Evolutionary conservation across 2,329 filamentous ascomycete species (phyloP), one percentile per base, ranked within the genome.

Genomic region (Trichocomaceae sp.): DNA sequence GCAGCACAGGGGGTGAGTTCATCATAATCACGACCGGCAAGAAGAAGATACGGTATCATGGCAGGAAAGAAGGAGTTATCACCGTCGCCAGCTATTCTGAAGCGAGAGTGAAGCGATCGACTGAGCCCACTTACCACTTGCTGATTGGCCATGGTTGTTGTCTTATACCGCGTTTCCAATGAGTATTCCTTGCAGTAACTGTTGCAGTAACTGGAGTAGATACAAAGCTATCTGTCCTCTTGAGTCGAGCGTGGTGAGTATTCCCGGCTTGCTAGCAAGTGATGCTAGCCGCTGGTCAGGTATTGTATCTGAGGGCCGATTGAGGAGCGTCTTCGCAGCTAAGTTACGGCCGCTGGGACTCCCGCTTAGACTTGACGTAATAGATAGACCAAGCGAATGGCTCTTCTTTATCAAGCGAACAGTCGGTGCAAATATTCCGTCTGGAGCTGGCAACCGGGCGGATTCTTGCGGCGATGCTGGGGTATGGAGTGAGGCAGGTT

Each of bases 91-190:
- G 33, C 26, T 26, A 26, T 47, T 29, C n/a, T 17, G 19, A 20
- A 51, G 37, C 44, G 20, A 46, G 37, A 47, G 50, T 49, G 59
- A 54, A 58, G 52, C 44, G 57, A 56, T 49, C 58, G 57, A 59
- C 56, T 46, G 52, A 65, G 58, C 63, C 60, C 57, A 76, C 75
- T 75, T 65, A 77, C 75, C 70, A 77, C 74, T 63, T 72, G 69
- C 66, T 72, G 68, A 64, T 77, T 77, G 54, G 75, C 76, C 75
- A 77, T 77, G 61, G 63, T 61, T 61, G 60, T 55, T 51, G 60
- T 55, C 50, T 44, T 39, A 33, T 37, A 49, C 29, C 19, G 22
- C 10, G 19, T 20, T 31, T 17, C 5, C 22, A 19, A 19, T 31
- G 29, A 23, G 42, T 45, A 22, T 47, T 2, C 13, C 13, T n/a